These are phyloP conservation scores for Tetradesmus lagerheimii DNA, from an alignment of 139 green algal genomes.

Conservation along the genomic window DNA sequence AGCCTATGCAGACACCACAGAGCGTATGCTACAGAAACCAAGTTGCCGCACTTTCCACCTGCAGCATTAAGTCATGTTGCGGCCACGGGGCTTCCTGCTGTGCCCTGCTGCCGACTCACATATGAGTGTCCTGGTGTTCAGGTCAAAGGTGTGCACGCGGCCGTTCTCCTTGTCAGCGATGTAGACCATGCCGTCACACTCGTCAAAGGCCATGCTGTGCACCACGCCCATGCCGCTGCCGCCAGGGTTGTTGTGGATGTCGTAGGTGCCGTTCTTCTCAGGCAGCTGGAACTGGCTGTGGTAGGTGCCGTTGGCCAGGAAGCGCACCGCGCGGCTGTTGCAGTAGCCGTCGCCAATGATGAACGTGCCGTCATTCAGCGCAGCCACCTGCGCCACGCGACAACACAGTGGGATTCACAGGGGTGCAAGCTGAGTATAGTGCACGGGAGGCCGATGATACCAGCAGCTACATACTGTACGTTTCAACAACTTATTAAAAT, in stretches of 20 bases:
- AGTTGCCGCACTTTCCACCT: too few relatives aligned
- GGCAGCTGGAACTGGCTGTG: conserved; percentile 40
- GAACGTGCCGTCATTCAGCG: conserved; percentile 77
- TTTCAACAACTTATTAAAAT: too few relatives aligned
- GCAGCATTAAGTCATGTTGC: too few relatives aligned
- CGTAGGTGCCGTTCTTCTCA: background rate
- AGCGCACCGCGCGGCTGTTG: conserved; percentile 70
- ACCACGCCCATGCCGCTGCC: conserved; percentile 49
- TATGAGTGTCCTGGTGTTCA: conserved; percentile 8
- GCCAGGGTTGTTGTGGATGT: background rate
- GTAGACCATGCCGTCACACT: conserved; percentile 74
- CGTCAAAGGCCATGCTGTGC: conserved; percentile 82
- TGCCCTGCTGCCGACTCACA: conserved; percentile 8
- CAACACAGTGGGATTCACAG: too few relatives aligned
- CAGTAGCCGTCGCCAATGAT: conserved; percentile 88
- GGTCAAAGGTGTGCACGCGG: conserved; percentile 46
- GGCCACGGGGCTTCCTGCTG: background rate
- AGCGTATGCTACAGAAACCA: too few relatives aligned
- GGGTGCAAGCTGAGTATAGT: too few relatives aligned
- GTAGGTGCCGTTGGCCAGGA: conserved; percentile 55
- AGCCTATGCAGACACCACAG: too few relatives aligned
- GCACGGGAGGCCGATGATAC: too few relatives aligned
- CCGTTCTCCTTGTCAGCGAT: conserved; percentile 75
- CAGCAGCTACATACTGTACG: too few relatives aligned
- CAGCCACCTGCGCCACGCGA: conserved; percentile 64